Evolutionary conservation across 2,329 filamentous ascomycete species (phyloP), one percentile per base, ranked within the genome.

Genomic region (Diaporthe citri): DNA sequence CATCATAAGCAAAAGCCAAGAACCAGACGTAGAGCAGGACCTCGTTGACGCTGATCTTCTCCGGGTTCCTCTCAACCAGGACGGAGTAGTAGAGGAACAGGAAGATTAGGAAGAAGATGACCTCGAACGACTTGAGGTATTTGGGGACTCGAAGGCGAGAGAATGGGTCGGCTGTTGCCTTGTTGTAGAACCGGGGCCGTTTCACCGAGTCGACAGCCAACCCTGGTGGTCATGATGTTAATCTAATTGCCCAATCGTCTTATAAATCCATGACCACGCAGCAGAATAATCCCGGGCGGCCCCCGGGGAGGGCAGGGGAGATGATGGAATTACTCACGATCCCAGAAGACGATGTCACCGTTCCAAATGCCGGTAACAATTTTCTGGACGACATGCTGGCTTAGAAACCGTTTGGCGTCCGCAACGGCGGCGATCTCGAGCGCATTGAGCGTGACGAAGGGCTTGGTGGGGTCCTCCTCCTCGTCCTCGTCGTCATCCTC

Each of bases 331-430:
- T 25, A 75, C 75, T n/a, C 10, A 76, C 75, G 43, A 76, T 95
- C 93, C 95, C 95, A 97, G 82, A 97, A 97, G 51, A 96, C 90
- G 76, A 97, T 95, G 78, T 96, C 93, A 60, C 95, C 95, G 77
- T 92, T 91, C 95, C 95, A 97, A 72, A 97, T 94, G 66, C 93
- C 93, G 60, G 93, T 93, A 76, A 97, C 91, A 78, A 97, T 93
- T 79, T 93, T 94, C 81, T 97, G 95, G 15, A 97, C 93, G 3
- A 94, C 90, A 75, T 90, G 89, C 82, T 97, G 95, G 80, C 93
- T 93, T 48, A 97, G 88, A 78, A 97, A 97, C 60, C 93, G 93
- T 85, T 97, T 97, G 41, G 94, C 94, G 75, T 94, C 90, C 17
- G 93, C 93, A 28, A 97, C 91, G 60, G 93, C 92, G 36, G 95